Evolutionary conservation across 805 yeast genomes (phyloP).

Genomic region (Ogataea thermomethanolica): DNA sequence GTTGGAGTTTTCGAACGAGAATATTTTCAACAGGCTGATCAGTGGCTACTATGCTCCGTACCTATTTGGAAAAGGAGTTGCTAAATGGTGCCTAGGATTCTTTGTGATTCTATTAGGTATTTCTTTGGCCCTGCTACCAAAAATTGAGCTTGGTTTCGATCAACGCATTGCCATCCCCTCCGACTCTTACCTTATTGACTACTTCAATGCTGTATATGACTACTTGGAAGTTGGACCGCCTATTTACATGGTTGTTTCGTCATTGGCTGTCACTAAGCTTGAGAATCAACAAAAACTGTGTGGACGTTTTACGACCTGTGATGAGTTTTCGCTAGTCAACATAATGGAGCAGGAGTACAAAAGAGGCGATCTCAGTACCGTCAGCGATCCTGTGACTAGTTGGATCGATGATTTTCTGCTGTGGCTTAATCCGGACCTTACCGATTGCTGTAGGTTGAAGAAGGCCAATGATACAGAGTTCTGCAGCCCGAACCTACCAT

Average conservation of each 20-base stretch:
- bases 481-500: conserved; percentile 65
- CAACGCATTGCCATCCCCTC: conserved; percentile 85
- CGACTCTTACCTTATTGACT: conserved; percentile 76
- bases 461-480: conserved; percentile 51
- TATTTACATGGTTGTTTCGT: conserved; percentile 75
- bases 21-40: conserved; percentile 40
- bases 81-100: conserved; percentile 45
- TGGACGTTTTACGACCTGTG: conserved; percentile 84
- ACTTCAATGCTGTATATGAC: conserved; percentile 70
- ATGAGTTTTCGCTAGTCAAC: conserved; percentile 73
- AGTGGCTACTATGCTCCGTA: conserved; percentile 55
- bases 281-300: conserved; percentile 71
- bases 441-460: conserved; percentile 76
- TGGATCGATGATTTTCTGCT: conserved; percentile 91
- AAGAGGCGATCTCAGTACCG: conserved; percentile 58
- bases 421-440: conserved; percentile 83
- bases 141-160: conserved; percentile 74
- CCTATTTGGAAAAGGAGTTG: conserved; percentile 46
- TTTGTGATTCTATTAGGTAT: conserved; percentile 65
- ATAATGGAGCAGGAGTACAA: conserved; percentile 81
- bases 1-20: conserved; percentile 21
- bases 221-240: conserved; percentile 91
- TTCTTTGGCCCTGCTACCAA: conserved; percentile 67
- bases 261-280: conserved; percentile 58
- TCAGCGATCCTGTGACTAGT: conserved; percentile 79